Conservation (phyloP, 495 filamentous ascomycete species). For the Neurospora cerealis region DNA sequence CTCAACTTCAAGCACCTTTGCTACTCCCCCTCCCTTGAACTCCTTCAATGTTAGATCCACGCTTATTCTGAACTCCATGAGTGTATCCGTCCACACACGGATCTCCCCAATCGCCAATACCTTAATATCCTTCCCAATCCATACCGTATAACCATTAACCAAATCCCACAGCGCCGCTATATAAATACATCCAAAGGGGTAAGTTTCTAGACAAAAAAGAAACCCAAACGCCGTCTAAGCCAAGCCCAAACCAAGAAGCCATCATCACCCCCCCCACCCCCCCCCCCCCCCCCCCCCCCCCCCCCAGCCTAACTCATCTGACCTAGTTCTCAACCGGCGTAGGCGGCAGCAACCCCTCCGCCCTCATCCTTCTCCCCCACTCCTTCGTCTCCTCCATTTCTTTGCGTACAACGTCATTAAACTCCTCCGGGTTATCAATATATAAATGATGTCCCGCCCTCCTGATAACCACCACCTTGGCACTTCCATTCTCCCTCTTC, state of each 20-base stretch:
- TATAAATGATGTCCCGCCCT: slow-evolving; percentile 91
- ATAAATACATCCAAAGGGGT: neutral
- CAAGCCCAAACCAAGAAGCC: neutral
- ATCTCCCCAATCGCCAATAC: neutral
- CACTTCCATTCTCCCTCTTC: slow-evolving; percentile 60
- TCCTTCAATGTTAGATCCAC: neutral
- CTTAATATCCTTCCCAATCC: neutral
- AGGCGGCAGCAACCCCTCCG: neutral
- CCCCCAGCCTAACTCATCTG: neutral
- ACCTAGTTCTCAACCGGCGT: neutral
- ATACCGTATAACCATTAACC: neutral
- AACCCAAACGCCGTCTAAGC: neutral
- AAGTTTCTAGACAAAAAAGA: neutral
- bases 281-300: neutral
- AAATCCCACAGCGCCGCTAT: neutral
- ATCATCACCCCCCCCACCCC: neutral
- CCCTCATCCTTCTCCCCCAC: slow-evolving; percentile 1
- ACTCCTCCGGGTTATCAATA: slow-evolving; percentile 80
- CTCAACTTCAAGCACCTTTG: neutral
- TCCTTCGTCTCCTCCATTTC: slow-evolving; percentile 65
- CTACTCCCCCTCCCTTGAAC: neutral
- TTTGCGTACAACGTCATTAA: slow-evolving; percentile 63
- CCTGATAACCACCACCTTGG: slow-evolving; percentile 74
- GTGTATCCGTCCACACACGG: neutral
- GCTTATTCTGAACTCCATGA: neutral